Evolutionary conservation across 2,329 filamentous ascomycete species (phyloP).

Genomic region (Monosporascus sp.): DNA sequence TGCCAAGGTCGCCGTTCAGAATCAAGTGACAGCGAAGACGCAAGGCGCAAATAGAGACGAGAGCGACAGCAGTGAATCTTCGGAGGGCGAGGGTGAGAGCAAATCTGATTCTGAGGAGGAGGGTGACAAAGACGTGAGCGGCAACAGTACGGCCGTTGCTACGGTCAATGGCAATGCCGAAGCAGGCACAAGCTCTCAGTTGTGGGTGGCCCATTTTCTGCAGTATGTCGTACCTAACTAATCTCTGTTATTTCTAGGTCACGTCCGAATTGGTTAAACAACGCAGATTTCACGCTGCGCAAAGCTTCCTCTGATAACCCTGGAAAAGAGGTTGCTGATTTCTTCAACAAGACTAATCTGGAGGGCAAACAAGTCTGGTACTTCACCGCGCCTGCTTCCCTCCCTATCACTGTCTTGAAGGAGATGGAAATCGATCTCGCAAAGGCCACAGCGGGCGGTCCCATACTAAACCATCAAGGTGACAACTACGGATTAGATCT

Average conservation of each 20-base stretch:
- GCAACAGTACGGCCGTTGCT: slow-evolving; percentile 10
- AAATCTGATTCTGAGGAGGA: background rate
- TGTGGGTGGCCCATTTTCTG: slow-evolving; percentile 12
- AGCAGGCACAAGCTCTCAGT: slow-evolving; percentile 10
- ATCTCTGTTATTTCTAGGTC: slow-evolving; percentile 12
- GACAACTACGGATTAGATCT: slow-evolving; percentile 56
- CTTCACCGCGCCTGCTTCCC: slow-evolving; percentile 64
- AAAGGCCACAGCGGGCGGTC: slow-evolving; percentile 43
- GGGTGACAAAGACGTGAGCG: background rate
- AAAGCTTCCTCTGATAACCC: slow-evolving; percentile 37
- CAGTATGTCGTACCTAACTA: background rate
- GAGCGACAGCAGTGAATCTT: slow-evolving; percentile 4
- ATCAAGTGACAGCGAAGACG: background rate
- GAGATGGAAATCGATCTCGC: slow-evolving; percentile 57
- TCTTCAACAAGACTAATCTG: slow-evolving; percentile 54
- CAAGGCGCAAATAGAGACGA: slow-evolving; percentile 2
- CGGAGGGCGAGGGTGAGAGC: slow-evolving; percentile 7
- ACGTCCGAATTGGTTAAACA: slow-evolving; percentile 36
- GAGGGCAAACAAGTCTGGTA: slow-evolving; percentile 75
- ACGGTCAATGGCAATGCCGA: slow-evolving; percentile 11
- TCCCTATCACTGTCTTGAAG: slow-evolving; percentile 63
- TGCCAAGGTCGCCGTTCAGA: background rate
- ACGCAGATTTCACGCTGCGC: slow-evolving; percentile 49
- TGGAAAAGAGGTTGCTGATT: slow-evolving; percentile 42
- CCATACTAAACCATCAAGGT: slow-evolving; percentile 58